Evolutionary conservation across 140 eudicot genomes (phyloP).

Genomic region (Erigeron philadelphicus): DNA sequence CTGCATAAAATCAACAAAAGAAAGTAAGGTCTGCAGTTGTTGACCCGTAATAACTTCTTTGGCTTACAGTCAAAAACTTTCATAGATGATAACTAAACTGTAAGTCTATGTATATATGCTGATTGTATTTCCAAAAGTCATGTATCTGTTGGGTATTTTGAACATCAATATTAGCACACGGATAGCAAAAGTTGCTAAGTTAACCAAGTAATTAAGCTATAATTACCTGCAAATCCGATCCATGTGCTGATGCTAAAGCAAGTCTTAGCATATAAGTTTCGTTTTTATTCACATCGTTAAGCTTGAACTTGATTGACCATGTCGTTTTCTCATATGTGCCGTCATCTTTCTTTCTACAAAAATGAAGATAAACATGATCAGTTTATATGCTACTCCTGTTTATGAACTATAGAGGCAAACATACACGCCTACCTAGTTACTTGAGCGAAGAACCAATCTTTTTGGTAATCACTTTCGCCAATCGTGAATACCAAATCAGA

Average conservation of each 20-base stretch:
- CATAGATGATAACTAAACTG: too few relatives aligned
- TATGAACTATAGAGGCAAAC: not conserved
- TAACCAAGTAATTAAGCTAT: not conserved
- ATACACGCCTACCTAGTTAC: slow-evolving; percentile 38
- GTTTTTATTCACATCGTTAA: slow-evolving; percentile 26
- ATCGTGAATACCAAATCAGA: slow-evolving; percentile 52
- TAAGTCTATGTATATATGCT: too few relatives aligned
- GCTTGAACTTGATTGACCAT: slow-evolving; percentile 55
- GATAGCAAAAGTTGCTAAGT: not conserved
- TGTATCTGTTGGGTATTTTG: not conserved
- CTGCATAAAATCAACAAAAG: too few relatives aligned
- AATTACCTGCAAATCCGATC: slow-evolving; percentile 53
- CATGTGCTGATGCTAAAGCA: slow-evolving; percentile 58
- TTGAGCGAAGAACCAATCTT: slow-evolving; percentile 70
- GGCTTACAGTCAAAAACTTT: too few relatives aligned
- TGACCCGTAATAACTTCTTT: too few relatives aligned
- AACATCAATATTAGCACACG: not conserved
- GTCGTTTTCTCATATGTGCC: slow-evolving; percentile 43
- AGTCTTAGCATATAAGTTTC: slow-evolving; percentile 52
- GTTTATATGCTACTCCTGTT: not conserved
- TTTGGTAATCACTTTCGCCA: slow-evolving; percentile 49
- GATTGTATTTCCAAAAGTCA: too few relatives aligned
- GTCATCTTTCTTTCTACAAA: slow-evolving; percentile 37
- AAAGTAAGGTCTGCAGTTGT: too few relatives aligned
- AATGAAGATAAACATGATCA: not conserved